Evolutionary conservation across 306 rosid genomes (phyloP), one percentile per base, ranked within the genome.

Genomic region (Cicer arietinum): DNA sequence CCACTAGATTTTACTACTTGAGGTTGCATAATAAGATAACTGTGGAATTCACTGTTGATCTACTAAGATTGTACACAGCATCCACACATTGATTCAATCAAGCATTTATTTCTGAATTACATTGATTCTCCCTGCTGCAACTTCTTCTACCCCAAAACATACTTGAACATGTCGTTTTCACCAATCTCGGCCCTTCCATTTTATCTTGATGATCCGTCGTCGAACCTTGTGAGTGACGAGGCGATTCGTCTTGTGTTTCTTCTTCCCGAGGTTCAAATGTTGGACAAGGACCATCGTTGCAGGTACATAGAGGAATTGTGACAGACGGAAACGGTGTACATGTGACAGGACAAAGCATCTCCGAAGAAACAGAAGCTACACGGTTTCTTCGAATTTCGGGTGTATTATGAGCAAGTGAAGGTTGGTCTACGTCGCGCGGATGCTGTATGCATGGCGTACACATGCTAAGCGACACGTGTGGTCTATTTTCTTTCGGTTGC

Each of bases 141-240:
- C 96, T 92, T 89, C 99, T 92, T 83, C 93, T 88, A 71, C 92
- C 83, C 98, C 99, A 92, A 69, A 95, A 90, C 97, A 92, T 88
- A 88, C 73, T 83, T 79, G 99, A 90, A 63, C 99, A 95, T 59
- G 86, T 92, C 39, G 89, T 86, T 75, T 86, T 90, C 51, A 81
- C 99, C 44, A 86, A 70, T 66, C 91, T 90, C 11, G 93, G 89
- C 70, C 92, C 91, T 74, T 88, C 98, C 84, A 82, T 56, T 84
- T 95, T 92, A 70, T 86, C 90, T 79, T 81, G 88, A 63, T 81
- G 89, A 63, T 85, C 93, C 10, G 11, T 53, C 2, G 86, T 79
- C 7, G 87, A 77, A 45, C 78, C 73, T 74, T 93, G 92, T 1
- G 89, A 79, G 8, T 63, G 77, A n/a, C 62, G 80, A 5, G 87